Evolutionary conservation across 306 rosid species (phyloP).

Genomic region (Rubus parviflorus): DNA sequence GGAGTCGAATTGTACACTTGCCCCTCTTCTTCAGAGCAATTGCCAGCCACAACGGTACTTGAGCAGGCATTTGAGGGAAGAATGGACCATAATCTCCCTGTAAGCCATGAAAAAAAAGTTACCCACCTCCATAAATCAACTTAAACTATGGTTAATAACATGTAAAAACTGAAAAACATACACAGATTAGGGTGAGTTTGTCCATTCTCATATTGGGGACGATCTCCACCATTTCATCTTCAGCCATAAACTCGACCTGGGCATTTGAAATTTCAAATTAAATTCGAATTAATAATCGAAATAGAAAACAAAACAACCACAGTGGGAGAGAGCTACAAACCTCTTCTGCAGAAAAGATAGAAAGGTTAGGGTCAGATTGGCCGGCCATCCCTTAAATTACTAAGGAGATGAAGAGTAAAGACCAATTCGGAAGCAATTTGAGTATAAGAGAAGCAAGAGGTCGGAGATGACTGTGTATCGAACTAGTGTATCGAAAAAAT

Average conservation of each 20-base stretch:
- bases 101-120: background rate
- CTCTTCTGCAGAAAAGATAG: slow-evolving; percentile 48
- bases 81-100: slow-evolving; percentile 98
- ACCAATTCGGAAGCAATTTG: background rate
- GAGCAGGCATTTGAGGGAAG: slow-evolving; percentile 65
- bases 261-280: background rate
- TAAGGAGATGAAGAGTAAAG: background rate
- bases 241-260: slow-evolving; percentile 86
- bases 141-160: background rate
- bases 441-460: background rate
- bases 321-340: slow-evolving; percentile 19
- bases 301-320: background rate
- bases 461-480: background rate
- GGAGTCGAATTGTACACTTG: slow-evolving; percentile 72
- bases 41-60: slow-evolving; percentile 89
- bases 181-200: slow-evolving; percentile 68
- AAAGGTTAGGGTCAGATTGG: slow-evolving; percentile 37
- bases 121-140: background rate
- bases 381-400: slow-evolving; percentile 34
- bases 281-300: background rate
- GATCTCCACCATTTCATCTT: slow-evolving; percentile 69
- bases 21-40: slow-evolving; percentile 85
- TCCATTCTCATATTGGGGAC: slow-evolving; percentile 89
- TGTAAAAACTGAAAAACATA: slow-evolving; percentile 30
- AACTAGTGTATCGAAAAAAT: background rate